Base-by-base conservation (phyloP, 352 stramenopile genomes). In the Globisporangium orthogonon region DNA sequence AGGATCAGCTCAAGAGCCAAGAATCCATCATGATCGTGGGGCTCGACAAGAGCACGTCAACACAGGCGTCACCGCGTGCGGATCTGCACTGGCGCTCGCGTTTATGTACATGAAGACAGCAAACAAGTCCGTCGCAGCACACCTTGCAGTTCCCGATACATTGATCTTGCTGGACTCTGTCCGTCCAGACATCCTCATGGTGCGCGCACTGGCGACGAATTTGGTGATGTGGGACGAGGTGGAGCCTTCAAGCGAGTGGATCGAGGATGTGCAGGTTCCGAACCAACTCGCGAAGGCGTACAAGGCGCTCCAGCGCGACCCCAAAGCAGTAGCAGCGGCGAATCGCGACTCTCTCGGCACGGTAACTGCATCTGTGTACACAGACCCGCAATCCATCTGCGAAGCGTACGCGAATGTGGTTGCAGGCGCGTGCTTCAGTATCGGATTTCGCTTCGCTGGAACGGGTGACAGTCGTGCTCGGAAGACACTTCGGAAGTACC, bases 21-120 rank as follows among this genome's bases (percentile, higher is more conserved):
- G 65, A 39, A 57, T 23, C 28, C 49, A 45, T 7, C 65, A 56
- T 40, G 62, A 81, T 45, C 69, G 67, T 46, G 63, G 66, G 41
- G 52, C 18, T 11, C 44, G 73, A 54, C 63, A 83, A 4, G 91
- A 98, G 44, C 88, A 94, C 44, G 87, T 99, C 11, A 99, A 99
- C 57, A 94, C 87, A 33, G 90, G 97, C 43, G 85, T 99, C 3
- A 99, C 97, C 37, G 90, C 95, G 17, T 89, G 91, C 28, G 95
- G 88, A 50, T 89, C 79, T 46, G 97, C 90, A 6, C 60, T 99
- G 50, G 96, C 96, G 9, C 72, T 99, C 23, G 95, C 87, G 14
- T 89, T 99, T 43, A 98, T 99, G 78, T 98, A 98, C 67, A 89
- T 99, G 58, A 89, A 96, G 63, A 98, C 81, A 35, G 80, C 86